Base-by-base conservation (phyloP, 2,329 filamentous ascomycete genomes). In the Phoma sp. region DNA sequence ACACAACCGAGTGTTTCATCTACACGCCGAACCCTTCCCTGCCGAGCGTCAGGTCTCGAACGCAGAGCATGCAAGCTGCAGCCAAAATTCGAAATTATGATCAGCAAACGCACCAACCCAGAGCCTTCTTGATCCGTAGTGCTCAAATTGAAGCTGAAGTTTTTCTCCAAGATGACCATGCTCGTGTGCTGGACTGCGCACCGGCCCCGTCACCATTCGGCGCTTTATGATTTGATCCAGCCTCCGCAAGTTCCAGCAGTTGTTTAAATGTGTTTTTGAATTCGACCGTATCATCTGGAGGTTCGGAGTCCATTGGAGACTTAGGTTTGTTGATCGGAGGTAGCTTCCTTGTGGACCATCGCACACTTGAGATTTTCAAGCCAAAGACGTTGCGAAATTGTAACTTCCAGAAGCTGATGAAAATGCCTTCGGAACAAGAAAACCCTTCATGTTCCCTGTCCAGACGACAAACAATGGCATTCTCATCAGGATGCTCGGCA, bases 331-430 rank as follows among this genome's bases (percentile, higher is more conserved):
- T 40, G 9, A 19, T 12, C 1, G 17, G 25, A 19, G 43, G 51
- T 27, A 38, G 33, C 21, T 25, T 48, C 29, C 51, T 45, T 2
- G 68, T 70, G 7, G 60, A 56, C 60, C 59, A 65, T 45, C 55
- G 43, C 4, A 63, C 62, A 15, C 62, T 54, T 2, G 63, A 58
- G 17, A 71, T 55, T 31, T 61, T 65, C 13, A 70, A 43, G 1
- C 67, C 68, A 45, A 58, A 63, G n/a, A 66, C 55, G 24, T 56
- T 65, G n/a, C 67, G 64, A 21, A 68, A 70, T 19, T 60, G 63
- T 13, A 70, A 43, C 45, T 69, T 72, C 51, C 50, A 63, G 44
- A 71, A 67, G 13, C 56, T 48, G n/a, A 72, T 68, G 13, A 60
- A 54, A 4, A 68, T 44, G 3, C 62, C 64, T 40, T 68, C 63